A percentile compares a stretch with the other conserved stretches of the same genome.
Evolutionary conservation across 352 stramenopile species (phyloP).

Genomic region (Aphanomyces euteiches): DNA sequence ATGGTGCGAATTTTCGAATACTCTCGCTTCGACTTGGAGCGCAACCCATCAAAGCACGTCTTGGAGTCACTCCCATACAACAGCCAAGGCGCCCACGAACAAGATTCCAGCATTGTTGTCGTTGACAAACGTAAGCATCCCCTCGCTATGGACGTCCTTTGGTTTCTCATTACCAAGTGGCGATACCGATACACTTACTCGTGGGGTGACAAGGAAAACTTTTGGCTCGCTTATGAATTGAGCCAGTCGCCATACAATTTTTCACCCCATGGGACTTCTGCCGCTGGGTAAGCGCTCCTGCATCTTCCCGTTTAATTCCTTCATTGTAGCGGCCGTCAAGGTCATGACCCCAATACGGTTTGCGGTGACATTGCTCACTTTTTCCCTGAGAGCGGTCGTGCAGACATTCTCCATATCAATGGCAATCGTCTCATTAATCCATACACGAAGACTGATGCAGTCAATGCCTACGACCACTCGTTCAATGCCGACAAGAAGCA

Average conservation of each 20-base stretch:
- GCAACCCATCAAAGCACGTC: slow-evolving; percentile 42
- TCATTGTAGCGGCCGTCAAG: slow-evolving; percentile 1
- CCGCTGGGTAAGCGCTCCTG: slow-evolving; percentile 8
- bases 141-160: slow-evolving; percentile 46
- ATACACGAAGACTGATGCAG: slow-evolving; percentile 26
- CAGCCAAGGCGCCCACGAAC: slow-evolving; percentile 44
- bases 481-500: slow-evolving; percentile 9
- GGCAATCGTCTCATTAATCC: slow-evolving; percentile 51
- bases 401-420: slow-evolving; percentile 39
- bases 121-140: slow-evolving; percentile 41
- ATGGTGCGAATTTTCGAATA: slow-evolving; percentile 50
- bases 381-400: slow-evolving; percentile 35
- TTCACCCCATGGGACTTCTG: slow-evolving; percentile 34
- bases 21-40: slow-evolving; percentile 36
- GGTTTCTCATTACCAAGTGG: slow-evolving; percentile 42
- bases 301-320: not conserved
- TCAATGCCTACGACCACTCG: slow-evolving; percentile 15
- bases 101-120: slow-evolving; percentile 58
- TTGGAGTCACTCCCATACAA: slow-evolving; percentile 41
- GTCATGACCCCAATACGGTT: slow-evolving; percentile 38
- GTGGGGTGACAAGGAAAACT: slow-evolving; percentile 51
- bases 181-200: slow-evolving; percentile 48
- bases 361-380: slow-evolving; percentile 50
- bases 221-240: slow-evolving; percentile 56
- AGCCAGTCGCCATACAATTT: slow-evolving; percentile 52